Base-by-base conservation (phyloP, 2,329 filamentous ascomycete genomes). In the Chalaropsis ovoidea region DNA sequence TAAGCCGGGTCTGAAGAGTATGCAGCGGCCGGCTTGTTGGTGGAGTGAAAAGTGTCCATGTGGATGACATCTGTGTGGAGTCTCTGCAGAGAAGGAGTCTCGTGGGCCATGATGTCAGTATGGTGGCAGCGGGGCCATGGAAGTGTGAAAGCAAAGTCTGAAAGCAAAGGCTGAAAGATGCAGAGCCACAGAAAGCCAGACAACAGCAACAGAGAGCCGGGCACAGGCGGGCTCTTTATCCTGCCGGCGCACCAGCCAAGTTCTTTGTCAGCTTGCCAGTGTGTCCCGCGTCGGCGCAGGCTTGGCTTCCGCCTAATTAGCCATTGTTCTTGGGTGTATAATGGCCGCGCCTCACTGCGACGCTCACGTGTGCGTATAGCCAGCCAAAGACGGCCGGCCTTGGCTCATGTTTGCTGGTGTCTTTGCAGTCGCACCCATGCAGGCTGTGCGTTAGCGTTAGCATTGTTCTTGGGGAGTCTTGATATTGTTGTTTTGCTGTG, bases 201-300 rank as follows among this genome's bases (percentile, higher is more conserved):
- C 54, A 58, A 10, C 35, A 39, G 35, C 8, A 7, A 27, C 27
- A 4, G 15, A 17, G 27, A n/a, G 54, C 54, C 54, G 39, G 31
- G 15, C 54, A 8, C 5, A 8, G 13, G 17, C 8, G 17, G 24
- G 27, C 17, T 58, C 27, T 58, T 58, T 39, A 58, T 58, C 27
- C 7, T 58, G 27, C 11, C 24, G 17, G 31, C 27, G 8, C 54
- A n/a, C 54, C 24, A 17, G 27, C 17, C 54, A n/a, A 58, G 15
- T n/a, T 58, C 52, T 58, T 58, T 58, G 54, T 35, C 27, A n/a
- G 39, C n/a, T 39, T 17, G n/a, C n/a, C n/a, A n/a, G n/a, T n/a
- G n/a, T 17, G 17, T 58, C 1, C 19, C 24, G 11, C 24, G 31
- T 17, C 15, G 15, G 43, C 15, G 43, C n/a, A 47, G 15, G 15